phyloP scores from a whole-genome alignment of 192 early-diverging fungal species.

The Backusella parvicylindrica region DNA sequence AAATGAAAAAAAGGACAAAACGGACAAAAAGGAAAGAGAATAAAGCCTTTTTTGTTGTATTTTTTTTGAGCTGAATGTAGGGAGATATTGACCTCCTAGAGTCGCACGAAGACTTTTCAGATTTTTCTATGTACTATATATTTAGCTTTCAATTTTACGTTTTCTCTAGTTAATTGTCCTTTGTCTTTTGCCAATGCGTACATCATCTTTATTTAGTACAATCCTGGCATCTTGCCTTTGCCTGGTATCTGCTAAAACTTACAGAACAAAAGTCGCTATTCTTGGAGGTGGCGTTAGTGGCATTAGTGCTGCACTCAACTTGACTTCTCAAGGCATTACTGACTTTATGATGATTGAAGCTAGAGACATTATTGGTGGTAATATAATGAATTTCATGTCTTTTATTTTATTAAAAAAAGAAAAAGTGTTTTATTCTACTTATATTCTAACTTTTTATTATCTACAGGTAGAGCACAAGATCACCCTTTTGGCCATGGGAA shows the following conservation, averaged over 20 bases:
- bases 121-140: neutral
- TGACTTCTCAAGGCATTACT: constrained; percentile 24
- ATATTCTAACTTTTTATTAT: too few species aligned
- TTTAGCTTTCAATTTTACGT: neutral
- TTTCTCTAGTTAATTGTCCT: neutral
- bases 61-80: neutral
- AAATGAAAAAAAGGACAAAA: neutral
- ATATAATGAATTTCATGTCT: neutral
- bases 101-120: neutral
- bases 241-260: neutral
- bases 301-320: constrained; percentile 31
- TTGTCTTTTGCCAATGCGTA: neutral
- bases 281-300: constrained; percentile 39
- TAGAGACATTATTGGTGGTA: constrained; percentile 27
- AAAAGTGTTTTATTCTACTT: neutral
- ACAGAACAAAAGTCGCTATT: constrained; percentile 36
- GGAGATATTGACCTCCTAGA: neutral
- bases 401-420: neutral
- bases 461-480: constrained; percentile 28
- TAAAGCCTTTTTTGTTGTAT: neutral
- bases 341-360: constrained; percentile 42
- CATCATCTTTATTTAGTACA: neutral
- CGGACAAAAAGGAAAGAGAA: neutral
- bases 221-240: neutral
- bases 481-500: constrained; percentile 20